Evolutionary conservation across 169 alveolate genomes (phyloP), one percentile per base, ranked within the genome.

Genomic region (Perkinsus olseni): DNA sequence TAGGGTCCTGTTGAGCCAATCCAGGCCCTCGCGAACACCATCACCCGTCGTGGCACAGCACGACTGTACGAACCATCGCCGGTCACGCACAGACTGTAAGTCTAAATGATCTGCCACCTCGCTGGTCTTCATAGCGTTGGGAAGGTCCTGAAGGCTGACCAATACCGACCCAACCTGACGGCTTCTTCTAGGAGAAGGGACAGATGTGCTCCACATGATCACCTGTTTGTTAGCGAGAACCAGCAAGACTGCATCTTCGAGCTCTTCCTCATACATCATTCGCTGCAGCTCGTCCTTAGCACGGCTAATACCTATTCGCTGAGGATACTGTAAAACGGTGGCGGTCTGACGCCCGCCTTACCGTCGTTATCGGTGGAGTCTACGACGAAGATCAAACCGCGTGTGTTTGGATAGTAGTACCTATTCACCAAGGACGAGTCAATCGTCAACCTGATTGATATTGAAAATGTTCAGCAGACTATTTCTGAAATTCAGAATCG

Each of bases 321-420:
- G 62, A 45, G 62, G 62, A 45, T 6, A 17, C n/a, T n/a, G 62
- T 10, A 62, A 62, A 62, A 0, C 34, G 82, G 82, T 24, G 1
- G 17, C 10, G 8, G 34, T 21, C 1, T 28, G 1, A 13, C 37
- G 31, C 31, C 1, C 37, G 8, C 1, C 82, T 97, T 95, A 94
- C 99, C 97, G 51, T 99, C 99, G 91, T 98, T 96, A 95, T 99
- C 99, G 93, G 98, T 98, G 50, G 99, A 97, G 94, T 99, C 99
- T 82, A 99, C 98, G 74, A 99, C 99, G 95, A 98, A 99, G 95
- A 99, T 98, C 40, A 98, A 96, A 91, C 99, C 99, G 93, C 98
- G 97, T 28, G 99, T 98, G 95, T 98, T 98, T 93, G 97, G 96
- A 96, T 97, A 99, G 96, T 98, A 98, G 96, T 99, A 98, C 93